Evolutionary conservation across 352 stramenopile genomes (phyloP), one percentile per base, ranked within the genome.

Genomic region (Phytopythium montanum): DNA sequence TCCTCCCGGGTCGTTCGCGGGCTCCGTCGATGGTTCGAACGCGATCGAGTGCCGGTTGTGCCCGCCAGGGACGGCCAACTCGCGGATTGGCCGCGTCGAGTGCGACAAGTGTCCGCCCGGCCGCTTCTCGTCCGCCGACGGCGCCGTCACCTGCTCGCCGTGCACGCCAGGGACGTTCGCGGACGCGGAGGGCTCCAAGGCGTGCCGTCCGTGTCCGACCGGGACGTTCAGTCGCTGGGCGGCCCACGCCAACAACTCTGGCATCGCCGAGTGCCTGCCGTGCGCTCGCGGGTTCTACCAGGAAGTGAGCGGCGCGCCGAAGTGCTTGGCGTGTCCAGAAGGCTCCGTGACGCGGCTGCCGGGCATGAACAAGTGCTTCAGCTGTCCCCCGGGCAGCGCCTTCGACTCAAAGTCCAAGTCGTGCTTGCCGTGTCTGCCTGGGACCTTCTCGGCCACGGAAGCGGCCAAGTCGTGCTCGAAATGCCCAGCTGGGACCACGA

Each of bases 151-250:
- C 6, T 84, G 82, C 41, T 44, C 46, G 18, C 48, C 66, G 6
- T 92, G 82, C 25, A 26, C 44, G 9, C 62, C 75, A 33, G 82
- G 82, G 13, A 88, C 66, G 4, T 87, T 85, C 58, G 53, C 61
- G 1, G 79, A 79, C 19, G 38, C 55, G 1, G 76, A 64, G 52
- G 64, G 65, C 16, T 65, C 61, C 16, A 60, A 23, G 10, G 46
- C 51, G 39, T 92, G 82, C 55, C 54, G 21, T 28, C 54, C 59
- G 19, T 87, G 76, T 39, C 54, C 65, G 3, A 46, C 48, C 23
- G 74, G 76, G n/a, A 68, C 69, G 50, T 84, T 79, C 51, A 56
- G 51, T 56, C 51, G 51, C 21, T 56, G 51, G 51, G 51, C 51
- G 8, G n/a, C 33, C 21, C 51, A 56, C 41, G 52, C 64, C 14